A percentile compares a stretch with the other conserved stretches of the same genome.
Evolutionary conservation across 495 filamentous ascomycete species (phyloP).

Genomic region (Tuber magnatum): DNA sequence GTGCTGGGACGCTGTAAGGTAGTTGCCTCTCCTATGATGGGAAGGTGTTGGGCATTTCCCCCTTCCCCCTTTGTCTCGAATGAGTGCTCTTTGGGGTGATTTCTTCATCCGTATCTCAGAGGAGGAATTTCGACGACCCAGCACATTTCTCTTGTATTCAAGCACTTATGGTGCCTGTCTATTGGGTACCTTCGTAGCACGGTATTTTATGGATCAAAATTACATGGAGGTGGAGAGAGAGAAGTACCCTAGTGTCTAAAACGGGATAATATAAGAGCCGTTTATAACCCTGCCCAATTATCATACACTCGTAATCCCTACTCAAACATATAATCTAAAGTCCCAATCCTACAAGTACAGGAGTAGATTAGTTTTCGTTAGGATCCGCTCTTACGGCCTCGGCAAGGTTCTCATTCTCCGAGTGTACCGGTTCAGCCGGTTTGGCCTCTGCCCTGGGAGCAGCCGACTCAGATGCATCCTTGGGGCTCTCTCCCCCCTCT

Average conservation of each 20-base stretch:
- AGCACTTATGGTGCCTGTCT: neutral
- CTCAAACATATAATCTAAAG: neutral
- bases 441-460: neutral
- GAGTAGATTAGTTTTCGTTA: neutral
- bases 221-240: neutral
- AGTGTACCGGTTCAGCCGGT: neutral
- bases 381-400: conserved; percentile 13
- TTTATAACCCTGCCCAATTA: neutral
- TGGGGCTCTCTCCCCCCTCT: conserved; percentile 2
- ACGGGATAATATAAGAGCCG: neutral
- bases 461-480: neutral
- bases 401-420: conserved; percentile 19
- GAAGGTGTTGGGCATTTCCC: neutral
- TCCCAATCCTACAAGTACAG: neutral
- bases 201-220: neutral
- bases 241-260: neutral
- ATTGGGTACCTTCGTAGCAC: neutral
- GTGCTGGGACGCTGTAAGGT: neutral
- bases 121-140: neutral
- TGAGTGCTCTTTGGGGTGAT: neutral
- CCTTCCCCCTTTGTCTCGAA: neutral
- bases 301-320: neutral
- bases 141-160: neutral
- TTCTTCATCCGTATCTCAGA: neutral
- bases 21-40: neutral